A percentile compares a stretch with the other conserved stretches of the same genome.
Evolutionary conservation across 495 filamentous ascomycete species (phyloP).

Genomic region (Xylaria telfairii): DNA sequence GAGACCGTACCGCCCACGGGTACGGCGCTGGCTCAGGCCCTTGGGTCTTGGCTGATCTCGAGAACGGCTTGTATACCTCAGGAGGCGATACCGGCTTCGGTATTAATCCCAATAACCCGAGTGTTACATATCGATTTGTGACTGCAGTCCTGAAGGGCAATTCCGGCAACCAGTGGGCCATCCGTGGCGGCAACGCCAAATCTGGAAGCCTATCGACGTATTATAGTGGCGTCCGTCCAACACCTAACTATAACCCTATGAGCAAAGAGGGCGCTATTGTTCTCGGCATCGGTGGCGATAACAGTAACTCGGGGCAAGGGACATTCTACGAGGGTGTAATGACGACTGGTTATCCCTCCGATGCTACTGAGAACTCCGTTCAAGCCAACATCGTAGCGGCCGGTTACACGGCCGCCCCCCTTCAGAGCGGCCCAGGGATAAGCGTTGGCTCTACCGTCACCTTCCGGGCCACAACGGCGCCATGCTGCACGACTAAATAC

Average conservation of each 20-base stretch:
- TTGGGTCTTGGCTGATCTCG: constrained; percentile 66
- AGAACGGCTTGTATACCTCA: constrained; percentile 62
- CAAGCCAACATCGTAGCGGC: constrained; percentile 65
- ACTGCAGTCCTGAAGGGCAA: constrained; percentile 59
- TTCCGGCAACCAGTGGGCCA: constrained; percentile 55
- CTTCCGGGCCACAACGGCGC: constrained; percentile 47
- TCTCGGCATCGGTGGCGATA: constrained; percentile 36
- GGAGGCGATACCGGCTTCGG: constrained; percentile 38
- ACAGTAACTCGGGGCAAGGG: constrained; percentile 59
- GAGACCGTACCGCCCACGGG: constrained; percentile 54
- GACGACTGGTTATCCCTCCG: constrained; percentile 62
- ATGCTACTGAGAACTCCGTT: constrained; percentile 58
- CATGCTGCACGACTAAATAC: constrained; percentile 48
- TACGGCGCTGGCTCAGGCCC: constrained; percentile 58
- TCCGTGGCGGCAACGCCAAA: constrained; percentile 58
- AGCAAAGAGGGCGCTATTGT: constrained; percentile 65
- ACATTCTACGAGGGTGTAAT: constrained; percentile 67
- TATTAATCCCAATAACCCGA: constrained; percentile 53
- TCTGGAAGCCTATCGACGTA: constrained; percentile 60
- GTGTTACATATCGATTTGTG: constrained; percentile 56
- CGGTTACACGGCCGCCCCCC: constrained; percentile 51
- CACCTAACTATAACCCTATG: constrained; percentile 62
- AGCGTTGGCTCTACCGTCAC: constrained; percentile 57
- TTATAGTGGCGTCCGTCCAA: constrained; percentile 58
- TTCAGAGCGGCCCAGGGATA: constrained; percentile 55